Evolutionary conservation across 2,329 filamentous ascomycete species (phyloP), one percentile per base, ranked within the genome.

Genomic region (Neofusicoccum parvum): DNA sequence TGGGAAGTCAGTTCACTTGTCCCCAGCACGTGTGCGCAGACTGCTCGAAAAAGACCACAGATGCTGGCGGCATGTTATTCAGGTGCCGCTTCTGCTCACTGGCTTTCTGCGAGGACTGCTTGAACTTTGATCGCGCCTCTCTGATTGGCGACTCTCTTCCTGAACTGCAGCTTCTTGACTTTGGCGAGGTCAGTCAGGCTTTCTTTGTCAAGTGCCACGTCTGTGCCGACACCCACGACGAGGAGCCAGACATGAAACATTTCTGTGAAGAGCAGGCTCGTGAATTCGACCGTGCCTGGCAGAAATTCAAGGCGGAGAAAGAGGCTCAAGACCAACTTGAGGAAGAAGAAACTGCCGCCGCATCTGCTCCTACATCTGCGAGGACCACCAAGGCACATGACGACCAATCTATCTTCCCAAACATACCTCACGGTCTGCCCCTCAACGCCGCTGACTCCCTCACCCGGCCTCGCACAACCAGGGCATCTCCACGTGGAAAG

Each of bases 51-150:
- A 83, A 82, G 65, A 85, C 85, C 0, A 73, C 73, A 0, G 80
- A 83, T 39, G 81, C 80, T 2, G 82, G 82, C 1, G 82, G 81
- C 12, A 73, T 85, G 65, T 77, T 84, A 32, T 83, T 81, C 71
- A 45, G 54, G 15, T 59, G 86, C 70, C 78, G 83, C 9, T 86
- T 80, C 78, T 89, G 86, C 67, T 80, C 83, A 34, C 74, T 75
- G 2, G 85, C 82, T 0, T 87, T 80, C 69, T 89, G 86, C 69
- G 86, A 88, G 64, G 83, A 87, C 50, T 88, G 86, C 69, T 71
- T 88, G 0, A 80, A 87, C 54, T 87, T 83, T 75, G 78, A 83
- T 3, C 75, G 77, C 2, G 79, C 81, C 0, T 76, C 77, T 3
- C 79, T 88, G 0, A 71, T 88, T 12, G 85, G 83, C 10, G 80